These are phyloP conservation scores for Tylopilus felleus DNA, from an alignment of 768 basidiomycete genomes.

Conservation along the genomic window DNA sequence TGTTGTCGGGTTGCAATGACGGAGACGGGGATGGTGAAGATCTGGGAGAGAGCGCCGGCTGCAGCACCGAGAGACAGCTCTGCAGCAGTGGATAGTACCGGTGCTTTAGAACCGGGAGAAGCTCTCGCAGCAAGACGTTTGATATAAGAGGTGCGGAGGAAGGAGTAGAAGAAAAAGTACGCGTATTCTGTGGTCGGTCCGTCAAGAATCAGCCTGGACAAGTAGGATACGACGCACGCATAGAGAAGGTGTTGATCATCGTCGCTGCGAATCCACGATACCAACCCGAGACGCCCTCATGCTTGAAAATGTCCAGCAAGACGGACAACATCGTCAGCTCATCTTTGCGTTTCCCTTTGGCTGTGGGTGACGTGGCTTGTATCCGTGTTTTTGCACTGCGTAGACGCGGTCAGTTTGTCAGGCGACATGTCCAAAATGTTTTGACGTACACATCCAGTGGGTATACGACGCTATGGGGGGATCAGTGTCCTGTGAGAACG, in stretches of 20 bases:
- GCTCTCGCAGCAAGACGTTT: constrained; percentile 60
- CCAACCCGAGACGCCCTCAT: constrained; percentile 78
- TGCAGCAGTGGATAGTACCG: constrained; percentile 65
- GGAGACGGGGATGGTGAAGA: constrained; percentile 97
- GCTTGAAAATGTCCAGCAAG: constrained; percentile 65
- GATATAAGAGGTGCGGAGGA: constrained; percentile 81
- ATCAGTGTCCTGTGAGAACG: constrained; percentile 8
- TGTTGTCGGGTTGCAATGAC: constrained; percentile 99
- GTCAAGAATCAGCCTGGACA: neutral
- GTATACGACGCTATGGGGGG: constrained; percentile 70
- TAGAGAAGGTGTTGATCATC: constrained; percentile 98
- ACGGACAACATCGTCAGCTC: constrained; percentile 58
- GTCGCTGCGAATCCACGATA: constrained; percentile 94
- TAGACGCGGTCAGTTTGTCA: constrained; percentile 7
- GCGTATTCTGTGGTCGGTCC: constrained; percentile 76
- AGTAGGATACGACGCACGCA: constrained; percentile 51
- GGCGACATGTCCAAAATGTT: neutral
- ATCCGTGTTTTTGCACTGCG: constrained; percentile 90
- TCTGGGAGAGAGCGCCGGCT: constrained; percentile 92
- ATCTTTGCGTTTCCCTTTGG: constrained; percentile 50
- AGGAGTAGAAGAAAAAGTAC: constrained; percentile 98
- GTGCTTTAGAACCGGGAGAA: constrained; percentile 57
- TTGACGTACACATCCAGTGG: constrained; percentile 85
- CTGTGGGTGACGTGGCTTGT: constrained; percentile 66
- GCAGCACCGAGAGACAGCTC: constrained; percentile 88